These are phyloP conservation scores for Sambucus nigra DNA, from an alignment of 129 eudicot species.

Conservation along the genomic window DNA sequence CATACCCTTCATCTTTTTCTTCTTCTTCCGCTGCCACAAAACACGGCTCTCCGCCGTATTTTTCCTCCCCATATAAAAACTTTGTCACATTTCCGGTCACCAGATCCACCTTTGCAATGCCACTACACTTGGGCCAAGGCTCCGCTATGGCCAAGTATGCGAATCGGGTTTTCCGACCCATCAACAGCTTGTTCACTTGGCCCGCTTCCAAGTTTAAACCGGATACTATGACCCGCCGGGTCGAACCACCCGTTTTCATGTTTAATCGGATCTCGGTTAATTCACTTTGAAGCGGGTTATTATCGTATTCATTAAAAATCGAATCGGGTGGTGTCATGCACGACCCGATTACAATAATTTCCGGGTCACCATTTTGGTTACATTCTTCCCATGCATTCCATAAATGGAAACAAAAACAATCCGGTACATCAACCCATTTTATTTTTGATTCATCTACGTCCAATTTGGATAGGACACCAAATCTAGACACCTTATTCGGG, in stretches of 20 bases:
- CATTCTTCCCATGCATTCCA: constrained; percentile 76
- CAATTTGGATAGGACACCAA: constrained; percentile 40
- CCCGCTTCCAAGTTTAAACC: constrained; percentile 60
- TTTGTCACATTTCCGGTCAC: constrained; percentile 30
- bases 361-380: constrained; percentile 17
- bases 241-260: constrained; percentile 32
- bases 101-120: constrained; percentile 72
- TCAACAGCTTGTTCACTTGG: constrained; percentile 27
- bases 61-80: constrained; percentile 30
- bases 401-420: constrained; percentile 61
- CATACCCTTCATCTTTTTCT: constrained; percentile 54
- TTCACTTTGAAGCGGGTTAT: constrained; percentile 22
- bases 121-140: constrained; percentile 76
- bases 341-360: constrained; percentile 44
- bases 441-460: constrained; percentile 31
- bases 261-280: constrained; percentile 41
- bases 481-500: constrained; percentile 53
- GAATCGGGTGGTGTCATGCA: constrained; percentile 70
- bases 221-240: constrained; percentile 27
- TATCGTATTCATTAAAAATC: constrained; percentile 27
- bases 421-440: constrained; percentile 56
- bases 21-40: constrained; percentile 23
- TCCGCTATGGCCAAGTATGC: constrained; percentile 59
- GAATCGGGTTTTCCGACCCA: constrained; percentile 48
- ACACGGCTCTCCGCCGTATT: constrained; percentile 68